Percentiles rank a stretch among this genome's conserved stretches.
These are phyloP conservation scores for Notholithocarpus densiflorus DNA, from an alignment of 306 rosid species.

Conservation along the genomic window DNA sequence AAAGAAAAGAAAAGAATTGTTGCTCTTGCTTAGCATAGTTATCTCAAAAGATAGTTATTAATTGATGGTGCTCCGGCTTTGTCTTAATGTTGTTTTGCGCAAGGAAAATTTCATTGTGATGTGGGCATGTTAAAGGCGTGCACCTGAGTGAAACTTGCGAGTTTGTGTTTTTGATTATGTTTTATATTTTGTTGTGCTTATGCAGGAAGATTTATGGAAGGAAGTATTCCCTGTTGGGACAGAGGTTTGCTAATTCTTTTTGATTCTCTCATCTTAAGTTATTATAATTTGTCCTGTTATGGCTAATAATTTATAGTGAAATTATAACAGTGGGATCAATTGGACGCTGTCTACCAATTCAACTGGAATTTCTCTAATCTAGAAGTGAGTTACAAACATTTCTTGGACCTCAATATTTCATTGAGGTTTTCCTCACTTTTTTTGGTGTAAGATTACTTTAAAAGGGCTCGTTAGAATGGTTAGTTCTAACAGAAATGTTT, in stretches of 20 bases:
- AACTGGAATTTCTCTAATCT: constrained; percentile 58
- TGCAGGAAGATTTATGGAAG: constrained; percentile 52
- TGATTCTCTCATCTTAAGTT: not conserved
- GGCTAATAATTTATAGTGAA: not conserved
- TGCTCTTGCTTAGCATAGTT: not conserved
- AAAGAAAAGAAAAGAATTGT: not conserved
- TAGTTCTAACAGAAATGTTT: not conserved
- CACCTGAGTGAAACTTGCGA: not conserved
- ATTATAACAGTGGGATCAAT: constrained; percentile 45
- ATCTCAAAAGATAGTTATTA: not conserved
- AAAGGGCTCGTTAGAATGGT: not conserved
- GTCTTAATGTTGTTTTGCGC: not conserved
- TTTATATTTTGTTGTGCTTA: constrained; percentile 8
- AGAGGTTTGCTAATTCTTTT: constrained; percentile 33
- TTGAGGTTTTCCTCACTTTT: not conserved
- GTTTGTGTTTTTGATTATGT: constrained; percentile 8
- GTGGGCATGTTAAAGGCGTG: not conserved
- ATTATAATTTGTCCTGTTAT: not conserved
- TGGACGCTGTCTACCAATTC: constrained; percentile 45
- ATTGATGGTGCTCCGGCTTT: not conserved
- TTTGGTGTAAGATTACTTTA: not conserved
- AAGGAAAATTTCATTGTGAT: not conserved
- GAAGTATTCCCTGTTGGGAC: constrained; percentile 51
- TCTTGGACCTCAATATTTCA: not conserved
- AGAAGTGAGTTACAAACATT: constrained; percentile 35